Conservation (phyloP, 148 eudicot genomes). For the Rhododendron griersonianum region DNA sequence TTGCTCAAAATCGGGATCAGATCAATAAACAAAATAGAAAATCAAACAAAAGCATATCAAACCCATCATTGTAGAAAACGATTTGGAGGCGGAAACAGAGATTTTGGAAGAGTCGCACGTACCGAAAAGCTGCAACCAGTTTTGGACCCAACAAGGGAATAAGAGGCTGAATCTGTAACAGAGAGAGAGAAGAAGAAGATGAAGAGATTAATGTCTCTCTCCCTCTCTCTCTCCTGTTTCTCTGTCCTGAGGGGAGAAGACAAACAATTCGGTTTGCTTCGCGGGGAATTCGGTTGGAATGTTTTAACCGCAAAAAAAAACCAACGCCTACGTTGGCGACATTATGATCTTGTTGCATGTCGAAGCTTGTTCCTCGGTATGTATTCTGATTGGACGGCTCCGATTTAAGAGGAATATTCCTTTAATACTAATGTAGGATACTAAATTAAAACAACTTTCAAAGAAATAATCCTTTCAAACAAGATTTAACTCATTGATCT, state of each 20-base stretch:
- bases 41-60: not conserved
- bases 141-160: not conserved
- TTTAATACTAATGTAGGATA: not conserved
- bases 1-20: not conserved
- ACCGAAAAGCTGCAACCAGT: not conserved
- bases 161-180: not conserved
- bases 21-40: not conserved
- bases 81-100: not conserved
- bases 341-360: not conserved
- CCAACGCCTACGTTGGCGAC: not conserved
- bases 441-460: not conserved
- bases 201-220: not conserved
- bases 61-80: not conserved
- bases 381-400: not conserved
- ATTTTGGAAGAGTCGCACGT: not conserved
- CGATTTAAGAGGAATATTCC: not conserved
- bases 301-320: slow-evolving; percentile 6
- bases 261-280: not conserved
- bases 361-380: not conserved
- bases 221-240: not conserved
- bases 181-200: not conserved
- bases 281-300: slow-evolving; percentile 17
- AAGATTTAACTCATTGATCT: not conserved
- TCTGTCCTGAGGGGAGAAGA: slow-evolving; percentile 1
- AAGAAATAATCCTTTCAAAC: too few relatives aligned